These are phyloP conservation scores for Cystoisospora suis DNA, from an alignment of 169 alveolate species.

Conservation along the genomic window DNA sequence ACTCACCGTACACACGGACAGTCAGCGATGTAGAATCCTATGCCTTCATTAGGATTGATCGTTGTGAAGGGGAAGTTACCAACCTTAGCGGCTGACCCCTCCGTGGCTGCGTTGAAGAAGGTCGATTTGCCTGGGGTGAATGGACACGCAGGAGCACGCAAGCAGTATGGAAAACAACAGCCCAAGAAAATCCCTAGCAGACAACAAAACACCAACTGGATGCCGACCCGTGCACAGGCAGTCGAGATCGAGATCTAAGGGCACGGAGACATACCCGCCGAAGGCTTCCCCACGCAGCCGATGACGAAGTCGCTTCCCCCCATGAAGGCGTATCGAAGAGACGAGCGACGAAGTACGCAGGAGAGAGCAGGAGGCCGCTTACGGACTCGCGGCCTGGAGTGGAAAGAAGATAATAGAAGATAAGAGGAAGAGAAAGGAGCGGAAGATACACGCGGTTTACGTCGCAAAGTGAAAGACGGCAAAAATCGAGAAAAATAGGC, in stretches of 20 bases:
- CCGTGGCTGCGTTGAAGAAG: constrained; percentile 74
- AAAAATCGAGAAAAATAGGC: too few species aligned
- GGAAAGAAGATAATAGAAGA: too few species aligned
- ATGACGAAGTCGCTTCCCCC: constrained; percentile 75
- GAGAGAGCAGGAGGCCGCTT: constrained; percentile 25
- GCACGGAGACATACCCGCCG: constrained; percentile 66
- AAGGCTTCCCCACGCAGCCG: constrained; percentile 80
- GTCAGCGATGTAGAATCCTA: constrained; percentile 66
- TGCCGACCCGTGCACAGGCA: background rate
- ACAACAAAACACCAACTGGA: background rate
- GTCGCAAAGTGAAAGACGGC: too few species aligned
- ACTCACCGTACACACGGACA: constrained; percentile 73
- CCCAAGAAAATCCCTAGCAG: background rate
- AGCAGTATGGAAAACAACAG: background rate
- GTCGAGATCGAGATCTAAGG: background rate
- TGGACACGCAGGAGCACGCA: background rate
- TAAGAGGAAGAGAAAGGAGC: too few species aligned
- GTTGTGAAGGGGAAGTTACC: constrained; percentile 78
- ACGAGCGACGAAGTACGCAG: background rate
- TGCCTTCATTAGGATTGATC: constrained; percentile 75
- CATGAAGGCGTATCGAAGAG: constrained; percentile 9
- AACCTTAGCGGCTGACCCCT: constrained; percentile 70
- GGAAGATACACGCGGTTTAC: too few species aligned
- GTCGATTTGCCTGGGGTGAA: constrained; percentile 66
- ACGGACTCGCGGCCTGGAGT: too few species aligned